These are phyloP conservation scores for Zasmidium angulare DNA, from an alignment of 2,329 filamentous ascomycete species.

Conservation along the genomic window DNA sequence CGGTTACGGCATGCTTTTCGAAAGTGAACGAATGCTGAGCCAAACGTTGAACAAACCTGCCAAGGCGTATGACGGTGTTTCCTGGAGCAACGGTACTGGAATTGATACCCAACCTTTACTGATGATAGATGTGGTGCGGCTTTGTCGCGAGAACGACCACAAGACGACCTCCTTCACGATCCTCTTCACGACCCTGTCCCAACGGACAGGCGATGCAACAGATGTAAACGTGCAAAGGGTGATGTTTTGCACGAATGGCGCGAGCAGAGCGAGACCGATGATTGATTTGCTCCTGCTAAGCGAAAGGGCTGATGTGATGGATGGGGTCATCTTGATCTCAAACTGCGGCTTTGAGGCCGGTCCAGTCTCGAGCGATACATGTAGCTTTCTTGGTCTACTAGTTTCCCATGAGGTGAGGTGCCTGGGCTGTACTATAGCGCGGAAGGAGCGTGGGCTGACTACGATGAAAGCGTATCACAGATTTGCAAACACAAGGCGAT, in stretches of 20 bases:
- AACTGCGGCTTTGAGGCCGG: neutral
- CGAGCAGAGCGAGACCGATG: neutral
- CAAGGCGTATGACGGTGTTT: neutral
- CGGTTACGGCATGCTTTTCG: slow-evolving; percentile 21
- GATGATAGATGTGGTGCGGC: neutral
- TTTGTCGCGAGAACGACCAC: neutral
- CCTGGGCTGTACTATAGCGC: neutral
- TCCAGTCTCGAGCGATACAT: neutral
- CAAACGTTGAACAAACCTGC: neutral
- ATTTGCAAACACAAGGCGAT: neutral
- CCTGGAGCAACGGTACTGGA: neutral
- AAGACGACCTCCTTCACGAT: neutral
- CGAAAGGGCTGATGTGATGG: too few relatives aligned
- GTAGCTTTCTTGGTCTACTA: neutral
- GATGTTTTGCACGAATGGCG: neutral
- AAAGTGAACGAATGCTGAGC: neutral
- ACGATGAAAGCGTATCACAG: neutral
- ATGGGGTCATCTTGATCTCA: too few relatives aligned
- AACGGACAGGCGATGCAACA: neutral
- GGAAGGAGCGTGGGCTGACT: neutral
- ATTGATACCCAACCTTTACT: neutral
- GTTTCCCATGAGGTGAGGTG: neutral
- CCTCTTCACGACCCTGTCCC: too few relatives aligned
- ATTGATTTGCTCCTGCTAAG: neutral
- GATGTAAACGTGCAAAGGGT: neutral